These are phyloP conservation scores for Penicillium canariense DNA, from an alignment of 495 filamentous ascomycete species.

Conservation along the genomic window DNA sequence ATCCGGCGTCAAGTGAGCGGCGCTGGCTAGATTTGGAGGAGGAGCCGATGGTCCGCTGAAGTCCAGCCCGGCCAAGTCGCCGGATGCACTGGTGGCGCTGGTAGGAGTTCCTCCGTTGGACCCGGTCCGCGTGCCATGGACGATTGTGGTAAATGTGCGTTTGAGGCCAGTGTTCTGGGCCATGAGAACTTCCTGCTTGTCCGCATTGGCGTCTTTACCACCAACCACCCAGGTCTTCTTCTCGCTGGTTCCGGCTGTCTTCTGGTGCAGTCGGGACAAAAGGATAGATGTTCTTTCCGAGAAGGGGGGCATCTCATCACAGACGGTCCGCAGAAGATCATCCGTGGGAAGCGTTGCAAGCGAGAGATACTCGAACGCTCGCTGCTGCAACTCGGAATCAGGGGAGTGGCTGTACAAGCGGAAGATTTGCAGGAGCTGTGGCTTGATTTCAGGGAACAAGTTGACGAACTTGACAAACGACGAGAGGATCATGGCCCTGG, in stretches of 20 bases:
- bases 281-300: constrained; percentile 91
- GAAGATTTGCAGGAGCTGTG: constrained; percentile 88
- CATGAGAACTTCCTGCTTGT: constrained; percentile 74
- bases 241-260: constrained; percentile 85
- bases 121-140: constrained; percentile 53
- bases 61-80: constrained; percentile 78
- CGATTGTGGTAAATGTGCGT: constrained; percentile 68
- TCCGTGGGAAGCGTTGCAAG: constrained; percentile 84
- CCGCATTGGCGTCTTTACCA: constrained; percentile 86
- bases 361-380: constrained; percentile 92
- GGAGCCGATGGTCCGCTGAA: constrained; percentile 60
- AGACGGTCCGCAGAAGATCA: constrained; percentile 90
- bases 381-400: constrained; percentile 92
- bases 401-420: constrained; percentile 89
- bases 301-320: constrained; percentile 99
- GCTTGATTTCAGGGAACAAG: constrained; percentile 97
- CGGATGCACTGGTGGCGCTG: constrained; percentile 36
- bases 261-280: constrained; percentile 88
- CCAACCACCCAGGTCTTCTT: constrained; percentile 96
- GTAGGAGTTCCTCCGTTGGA: constrained; percentile 45
- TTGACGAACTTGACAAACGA: constrained; percentile 98
- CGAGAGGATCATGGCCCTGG: constrained; percentile 89
- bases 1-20: constrained; percentile 87
- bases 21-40: constrained; percentile 80
- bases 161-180: constrained; percentile 80